Evolutionary conservation across 1,139 yeast species (phyloP), one percentile per base, ranked within the genome.

Genomic region (Kodamaea arcana): DNA sequence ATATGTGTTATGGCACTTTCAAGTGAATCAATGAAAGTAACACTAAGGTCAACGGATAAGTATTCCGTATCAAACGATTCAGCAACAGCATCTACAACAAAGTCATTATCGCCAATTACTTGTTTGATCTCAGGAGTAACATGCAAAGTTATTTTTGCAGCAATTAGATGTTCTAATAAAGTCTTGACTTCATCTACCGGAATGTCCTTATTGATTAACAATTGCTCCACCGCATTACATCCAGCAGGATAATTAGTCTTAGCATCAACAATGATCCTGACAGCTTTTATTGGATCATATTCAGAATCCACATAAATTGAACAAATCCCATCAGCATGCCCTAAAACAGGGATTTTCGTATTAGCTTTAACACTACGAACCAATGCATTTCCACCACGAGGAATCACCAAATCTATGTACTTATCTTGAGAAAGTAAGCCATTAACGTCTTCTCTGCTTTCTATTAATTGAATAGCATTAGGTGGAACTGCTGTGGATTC

Each of bases 291-390:
- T 11, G 84, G 47, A 49, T 87, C 90, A 3, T 94, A 94, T 30
- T 74, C 78, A 36, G 72, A 71, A 55, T 90, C 95, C 20, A 90
- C 70, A 53, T 80, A 94, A 14, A 90, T 77, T 3, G 96, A 80
- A 60, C 98, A 92, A 40, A 92, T 83, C 33, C 99, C 99, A 59
- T 92, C 98, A 8, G 99, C 98, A 58, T 94, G 99, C 35, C 99
- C 99, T 58, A 94, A 65, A 5, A 94, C 98, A 3, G 98, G 97
- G 47, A 94, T 94, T 56, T 88, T 87, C 21, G 98, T 92, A 54
- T 78, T 78, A 27, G 77, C 72, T 60, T 94, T 92, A 58, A 94
- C 88, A 57, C 72, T 77, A 47, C 85, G 76, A 16, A 94, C 99
- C 43, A 94, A 73, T 42, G 79, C 94, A 51, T 92, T 92, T 24